Base-by-base conservation (phyloP, 2,329 filamentous ascomycete genomes). In the Leptodontidium sp. region DNA sequence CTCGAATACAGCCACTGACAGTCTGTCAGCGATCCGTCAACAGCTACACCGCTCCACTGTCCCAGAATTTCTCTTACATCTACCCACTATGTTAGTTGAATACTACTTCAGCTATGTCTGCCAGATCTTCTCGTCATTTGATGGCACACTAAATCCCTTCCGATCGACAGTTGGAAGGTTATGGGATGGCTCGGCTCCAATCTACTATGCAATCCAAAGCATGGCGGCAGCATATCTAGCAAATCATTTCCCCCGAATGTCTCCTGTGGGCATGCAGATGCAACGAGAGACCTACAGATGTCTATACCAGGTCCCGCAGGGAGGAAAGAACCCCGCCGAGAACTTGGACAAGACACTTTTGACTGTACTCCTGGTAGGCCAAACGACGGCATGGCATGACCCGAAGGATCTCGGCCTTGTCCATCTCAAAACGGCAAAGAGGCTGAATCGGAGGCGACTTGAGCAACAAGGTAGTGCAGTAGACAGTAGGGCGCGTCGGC, bases 101-200 rank as follows among this genome's bases (percentile, higher is more conserved):
- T 88, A 90, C 72, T 90, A 90, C 72, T 90, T 90, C 79, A 86
- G 86, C 72, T 86, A 89, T 68, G 86, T 89, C 2, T 88, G 86
- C 61, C 84, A 82, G 3, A 78, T 90, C 11, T 90, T 88, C 76
- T 90, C 88, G n/a, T 88, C 85, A 68, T 90, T 88, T 73, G 88
- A 90, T 76, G 88, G 87, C 24, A 81, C 83, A 14, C 81, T 88
- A 72, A 90, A 90, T 72, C 87, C 87, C 0, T 90, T 89, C 71
- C 81, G 88, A 47, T 86, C 84, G 1, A 86, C 87, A 0, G 86
- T 90, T 14, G 84, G 83, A 4, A 84, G 84, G 26, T 80, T 88
- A 1, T 89, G 87, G 83, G 81, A 85, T 50, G 84, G 83, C n/a
- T 88, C 86, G 0, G 80, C 85, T 21, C 86, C 86, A 0, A 86